phyloP scores from a whole-genome alignment of 805 yeast genomes.

The Kazachstania martiniae region DNA sequence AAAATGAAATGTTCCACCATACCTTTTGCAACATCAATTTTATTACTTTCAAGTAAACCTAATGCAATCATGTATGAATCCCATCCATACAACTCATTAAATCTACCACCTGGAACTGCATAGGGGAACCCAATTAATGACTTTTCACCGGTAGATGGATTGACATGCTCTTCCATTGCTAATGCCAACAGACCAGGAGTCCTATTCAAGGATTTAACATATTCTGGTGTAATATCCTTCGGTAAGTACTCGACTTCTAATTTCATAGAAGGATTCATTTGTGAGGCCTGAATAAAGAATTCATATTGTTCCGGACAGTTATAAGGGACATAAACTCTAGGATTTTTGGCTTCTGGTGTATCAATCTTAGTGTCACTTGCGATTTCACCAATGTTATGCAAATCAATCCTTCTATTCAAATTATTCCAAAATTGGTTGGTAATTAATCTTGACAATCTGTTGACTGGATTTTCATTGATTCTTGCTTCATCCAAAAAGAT shows the following conservation, averaged over 20 bases:
- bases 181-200: slow-evolving; percentile 80
- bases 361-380: slow-evolving; percentile 69
- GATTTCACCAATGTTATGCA: slow-evolving; percentile 49
- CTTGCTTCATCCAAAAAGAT: slow-evolving; percentile 73
- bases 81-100: slow-evolving; percentile 96
- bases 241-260: slow-evolving; percentile 78
- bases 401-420: slow-evolving; percentile 60
- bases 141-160: slow-evolving; percentile 39
- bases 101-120: slow-evolving; percentile 94
- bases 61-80: slow-evolving; percentile 87
- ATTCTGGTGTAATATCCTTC: slow-evolving; percentile 59
- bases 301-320: slow-evolving; percentile 59
- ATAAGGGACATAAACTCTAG: slow-evolving; percentile 69
- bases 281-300: slow-evolving; percentile 46
- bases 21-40: slow-evolving; percentile 63
- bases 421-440: slow-evolving; percentile 69
- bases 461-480: slow-evolving; percentile 78
- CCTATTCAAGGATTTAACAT: slow-evolving; percentile 60
- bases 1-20: slow-evolving; percentile 86
- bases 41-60: slow-evolving; percentile 60
- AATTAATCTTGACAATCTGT: slow-evolving; percentile 60
- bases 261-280: slow-evolving; percentile 39
- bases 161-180: slow-evolving; percentile 47
- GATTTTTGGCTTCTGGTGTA: slow-evolving; percentile 47
- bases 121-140: slow-evolving; percentile 65